Conservation (phyloP, 2,329 filamentous ascomycete genomes). For the Cladophialophora psammophila region DNA sequence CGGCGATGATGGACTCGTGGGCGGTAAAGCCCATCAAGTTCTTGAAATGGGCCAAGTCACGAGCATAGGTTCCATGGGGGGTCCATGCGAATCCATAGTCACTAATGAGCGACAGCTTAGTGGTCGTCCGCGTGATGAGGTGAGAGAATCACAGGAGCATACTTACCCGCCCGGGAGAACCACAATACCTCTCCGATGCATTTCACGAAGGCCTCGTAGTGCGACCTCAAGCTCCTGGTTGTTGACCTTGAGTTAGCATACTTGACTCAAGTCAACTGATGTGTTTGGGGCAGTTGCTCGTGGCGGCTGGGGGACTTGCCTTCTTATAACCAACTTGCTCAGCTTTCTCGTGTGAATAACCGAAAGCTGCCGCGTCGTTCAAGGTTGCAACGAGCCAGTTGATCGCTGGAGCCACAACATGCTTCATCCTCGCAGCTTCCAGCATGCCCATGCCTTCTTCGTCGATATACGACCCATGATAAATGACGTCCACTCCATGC, state of each 20-base stretch:
- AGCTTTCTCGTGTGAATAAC: constrained; percentile 53
- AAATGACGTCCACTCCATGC: constrained; percentile 58
- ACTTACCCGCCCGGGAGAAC: constrained; percentile 52
- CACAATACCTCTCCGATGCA: constrained; percentile 55
- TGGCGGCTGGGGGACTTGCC: not conserved
- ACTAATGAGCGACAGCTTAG: constrained; percentile 25
- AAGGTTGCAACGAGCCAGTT: constrained; percentile 55
- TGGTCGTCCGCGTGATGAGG: not conserved
- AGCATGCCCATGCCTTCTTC: constrained; percentile 47
- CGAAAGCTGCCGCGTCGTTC: constrained; percentile 50
- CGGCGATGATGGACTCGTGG: constrained; percentile 54
- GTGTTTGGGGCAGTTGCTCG: not conserved
- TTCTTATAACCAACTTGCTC: constrained; percentile 55
- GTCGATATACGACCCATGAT: constrained; percentile 57
- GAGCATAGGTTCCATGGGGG: constrained; percentile 58
- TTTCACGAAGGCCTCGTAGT: constrained; percentile 51
- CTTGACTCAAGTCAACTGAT: not conserved
- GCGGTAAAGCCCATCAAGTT: constrained; percentile 56
- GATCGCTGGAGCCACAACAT: constrained; percentile 54
- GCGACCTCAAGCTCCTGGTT: constrained; percentile 50
- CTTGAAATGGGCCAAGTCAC: constrained; percentile 57
- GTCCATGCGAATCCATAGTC: constrained; percentile 60
- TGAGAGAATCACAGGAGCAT: not conserved
- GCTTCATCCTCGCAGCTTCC: constrained; percentile 50
- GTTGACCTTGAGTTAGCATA: not conserved